These are phyloP conservation scores for Talaromyces thailandensis DNA, from an alignment of 495 filamentous ascomycete species.

Conservation along the genomic window DNA sequence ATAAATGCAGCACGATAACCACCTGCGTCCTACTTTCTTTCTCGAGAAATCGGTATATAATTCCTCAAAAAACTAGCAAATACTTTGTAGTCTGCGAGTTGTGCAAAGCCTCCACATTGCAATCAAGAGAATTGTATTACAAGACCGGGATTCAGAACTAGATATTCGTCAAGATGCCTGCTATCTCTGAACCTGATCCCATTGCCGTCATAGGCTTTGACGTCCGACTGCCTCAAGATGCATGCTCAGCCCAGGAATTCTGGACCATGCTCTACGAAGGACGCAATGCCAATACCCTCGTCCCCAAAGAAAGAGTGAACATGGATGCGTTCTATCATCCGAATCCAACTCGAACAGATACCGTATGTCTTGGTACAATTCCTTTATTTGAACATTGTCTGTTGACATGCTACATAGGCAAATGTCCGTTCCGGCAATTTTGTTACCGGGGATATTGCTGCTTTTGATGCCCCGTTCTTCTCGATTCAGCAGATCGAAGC, in stretches of 20 bases:
- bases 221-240: slow-evolving; percentile 47
- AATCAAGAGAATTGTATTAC: too few species aligned
- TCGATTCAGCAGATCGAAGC: slow-evolving; percentile 43
- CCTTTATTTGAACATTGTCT: neutral
- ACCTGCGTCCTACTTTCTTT: too few species aligned
- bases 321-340: slow-evolving; percentile 49
- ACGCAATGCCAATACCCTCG: slow-evolving; percentile 34
- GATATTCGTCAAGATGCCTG: too few species aligned
- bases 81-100: too few species aligned
- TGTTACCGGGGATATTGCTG: slow-evolving; percentile 21
- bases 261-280: slow-evolving; percentile 35
- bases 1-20: too few species aligned
- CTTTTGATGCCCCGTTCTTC: slow-evolving; percentile 39
- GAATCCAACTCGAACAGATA: slow-evolving; percentile 20
- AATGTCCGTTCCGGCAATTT: slow-evolving; percentile 14
- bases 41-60: too few species aligned
- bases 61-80: too few species aligned
- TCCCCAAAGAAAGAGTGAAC: slow-evolving; percentile 48
- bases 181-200: too few species aligned
- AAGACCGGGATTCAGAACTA: too few species aligned
- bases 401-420: neutral
- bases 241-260: slow-evolving; percentile 24
- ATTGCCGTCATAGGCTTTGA: slow-evolving; percentile 33
- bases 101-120: too few species aligned
- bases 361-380: slow-evolving; percentile 6